Conservation (phyloP, 768 basidiomycete genomes). For the Steccherinum ochraceum region DNA sequence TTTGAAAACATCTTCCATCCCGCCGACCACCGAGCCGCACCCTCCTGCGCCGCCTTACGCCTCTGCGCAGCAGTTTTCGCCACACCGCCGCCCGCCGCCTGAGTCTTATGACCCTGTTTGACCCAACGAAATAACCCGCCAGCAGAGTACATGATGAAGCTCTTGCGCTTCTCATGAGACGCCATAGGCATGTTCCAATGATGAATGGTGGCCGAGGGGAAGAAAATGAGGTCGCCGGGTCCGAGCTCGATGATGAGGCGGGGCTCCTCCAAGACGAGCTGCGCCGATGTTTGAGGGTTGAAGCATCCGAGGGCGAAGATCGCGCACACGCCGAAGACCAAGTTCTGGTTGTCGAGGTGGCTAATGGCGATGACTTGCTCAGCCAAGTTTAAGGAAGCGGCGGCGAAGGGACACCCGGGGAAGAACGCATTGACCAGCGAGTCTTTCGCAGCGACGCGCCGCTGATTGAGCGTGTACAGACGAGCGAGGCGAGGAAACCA, state of each 20-base stretch:
- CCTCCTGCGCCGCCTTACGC: too few relatives aligned
- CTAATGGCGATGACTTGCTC: constrained; percentile 3
- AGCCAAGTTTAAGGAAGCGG: constrained; percentile 27
- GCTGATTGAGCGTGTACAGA: too few relatives aligned
- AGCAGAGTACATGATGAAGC: constrained; percentile 23
- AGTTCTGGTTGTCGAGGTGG: constrained; percentile 26
- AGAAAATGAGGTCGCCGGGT: constrained; percentile 18
- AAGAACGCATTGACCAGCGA: too few relatives aligned
- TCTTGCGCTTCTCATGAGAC: constrained; percentile 13
- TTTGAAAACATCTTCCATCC: too few relatives aligned
- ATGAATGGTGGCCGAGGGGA: constrained; percentile 18
- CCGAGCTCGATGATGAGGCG: constrained; percentile 22
- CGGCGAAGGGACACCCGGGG: constrained; percentile 21
- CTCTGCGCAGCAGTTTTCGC: too few relatives aligned
- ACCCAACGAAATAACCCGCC: constrained; percentile 24
- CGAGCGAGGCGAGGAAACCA: too few relatives aligned
- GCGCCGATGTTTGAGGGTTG: constrained; percentile 23
- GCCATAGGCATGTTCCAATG: constrained; percentile 14
- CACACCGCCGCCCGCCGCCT: too few relatives aligned
- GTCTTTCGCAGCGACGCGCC: too few relatives aligned
- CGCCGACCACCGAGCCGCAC: too few relatives aligned
- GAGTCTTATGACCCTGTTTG: constrained; percentile 14
- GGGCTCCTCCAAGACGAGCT: constrained; percentile 27
- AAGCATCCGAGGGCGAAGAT: constrained; percentile 26
- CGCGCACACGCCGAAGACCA: constrained; percentile 26